Conservation (phyloP, 345 rosid species). For the Excoecaria agallocha region DNA sequence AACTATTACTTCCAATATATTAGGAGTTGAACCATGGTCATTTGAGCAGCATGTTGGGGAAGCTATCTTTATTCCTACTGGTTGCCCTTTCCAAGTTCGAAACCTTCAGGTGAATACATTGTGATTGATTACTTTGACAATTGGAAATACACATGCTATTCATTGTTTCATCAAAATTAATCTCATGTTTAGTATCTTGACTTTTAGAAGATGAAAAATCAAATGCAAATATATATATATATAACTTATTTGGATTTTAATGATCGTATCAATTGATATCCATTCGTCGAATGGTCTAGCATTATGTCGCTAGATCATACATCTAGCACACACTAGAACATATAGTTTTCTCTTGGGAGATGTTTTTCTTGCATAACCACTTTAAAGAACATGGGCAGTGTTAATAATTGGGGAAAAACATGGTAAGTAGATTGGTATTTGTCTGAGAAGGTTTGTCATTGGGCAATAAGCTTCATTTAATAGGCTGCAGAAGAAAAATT, state of each 20-base stretch:
- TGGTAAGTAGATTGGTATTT: background rate
- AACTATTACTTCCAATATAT: constrained; percentile 13
- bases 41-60: constrained; percentile 75
- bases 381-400: background rate
- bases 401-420: background rate
- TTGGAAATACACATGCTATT: background rate
- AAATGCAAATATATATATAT: background rate
- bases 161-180: background rate
- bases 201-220: background rate
- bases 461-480: background rate
- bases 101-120: constrained; percentile 60
- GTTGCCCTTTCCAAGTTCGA: constrained; percentile 85
- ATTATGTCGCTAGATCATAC: background rate
- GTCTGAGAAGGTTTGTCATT: background rate
- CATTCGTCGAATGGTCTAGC: background rate
- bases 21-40: constrained; percentile 97
- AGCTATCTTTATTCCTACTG: constrained; percentile 91
- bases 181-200: constrained; percentile 1
- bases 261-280: constrained; percentile 3
- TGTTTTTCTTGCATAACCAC: background rate
- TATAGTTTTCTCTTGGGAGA: background rate
- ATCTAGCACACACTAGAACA: background rate
- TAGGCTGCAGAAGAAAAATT: background rate
- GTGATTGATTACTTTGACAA: constrained; percentile 10
- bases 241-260: background rate